Evolutionary conservation across 2,329 filamentous ascomycete species (phyloP).

Genomic region (Pseudogymnoascus sp.): DNA sequence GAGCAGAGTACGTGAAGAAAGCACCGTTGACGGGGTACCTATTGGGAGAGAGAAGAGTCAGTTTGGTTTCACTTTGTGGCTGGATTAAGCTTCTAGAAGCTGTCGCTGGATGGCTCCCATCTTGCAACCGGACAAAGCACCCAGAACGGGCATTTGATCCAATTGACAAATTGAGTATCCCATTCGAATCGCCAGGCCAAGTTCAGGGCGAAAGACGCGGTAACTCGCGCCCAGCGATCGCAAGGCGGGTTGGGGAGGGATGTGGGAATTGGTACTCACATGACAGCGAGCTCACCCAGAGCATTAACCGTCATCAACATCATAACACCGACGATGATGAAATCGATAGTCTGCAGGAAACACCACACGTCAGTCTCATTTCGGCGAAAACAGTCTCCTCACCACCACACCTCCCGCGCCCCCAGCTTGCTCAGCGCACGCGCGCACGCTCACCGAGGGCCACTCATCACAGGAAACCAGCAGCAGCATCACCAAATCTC

Average conservation of each 20-base stretch:
- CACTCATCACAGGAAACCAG: not conserved
- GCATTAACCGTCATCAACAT: conserved; percentile 51
- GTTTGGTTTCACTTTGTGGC: not conserved
- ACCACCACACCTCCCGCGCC: not conserved
- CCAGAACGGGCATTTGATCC: not conserved
- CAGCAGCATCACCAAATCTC: not conserved
- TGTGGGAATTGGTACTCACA: conserved; percentile 18
- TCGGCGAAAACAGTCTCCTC: not conserved
- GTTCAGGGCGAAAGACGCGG: not conserved
- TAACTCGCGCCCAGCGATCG: not conserved
- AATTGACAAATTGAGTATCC: not conserved
- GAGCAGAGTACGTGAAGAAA: conserved; percentile 53
- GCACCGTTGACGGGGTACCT: conserved; percentile 53
- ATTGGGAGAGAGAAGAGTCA: not conserved
- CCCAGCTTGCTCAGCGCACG: not conserved
- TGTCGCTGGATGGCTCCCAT: too few species aligned
- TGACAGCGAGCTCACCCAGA: conserved; percentile 50
- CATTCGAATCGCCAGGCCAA: not conserved
- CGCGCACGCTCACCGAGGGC: not conserved
- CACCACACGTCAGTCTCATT: not conserved
- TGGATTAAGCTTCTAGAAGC: not conserved
- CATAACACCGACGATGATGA: conserved; percentile 49
- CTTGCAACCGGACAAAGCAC: not conserved
- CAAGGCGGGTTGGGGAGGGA: not conserved
- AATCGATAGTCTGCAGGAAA: conserved; percentile 32